phyloP scores from a whole-genome alignment of 176 grass and related monocot genomes.

The Avena sativa region DNA sequence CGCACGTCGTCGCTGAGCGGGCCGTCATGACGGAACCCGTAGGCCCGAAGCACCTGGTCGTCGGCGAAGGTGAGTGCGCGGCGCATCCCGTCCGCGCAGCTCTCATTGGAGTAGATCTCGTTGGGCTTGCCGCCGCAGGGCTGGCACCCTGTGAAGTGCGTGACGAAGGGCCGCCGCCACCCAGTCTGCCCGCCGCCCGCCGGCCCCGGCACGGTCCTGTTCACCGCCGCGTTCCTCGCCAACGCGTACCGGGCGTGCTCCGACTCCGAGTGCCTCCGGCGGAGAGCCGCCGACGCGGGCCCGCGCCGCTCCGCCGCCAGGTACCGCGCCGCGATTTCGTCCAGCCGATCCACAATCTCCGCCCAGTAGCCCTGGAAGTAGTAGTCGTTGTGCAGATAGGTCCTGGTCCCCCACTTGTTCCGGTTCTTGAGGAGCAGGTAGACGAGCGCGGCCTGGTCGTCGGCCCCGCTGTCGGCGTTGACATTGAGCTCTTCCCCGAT shows the following conservation, averaged over 20 bases:
- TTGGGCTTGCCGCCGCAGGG: slow-evolving; percentile 78
- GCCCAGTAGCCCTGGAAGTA: slow-evolving; percentile 84
- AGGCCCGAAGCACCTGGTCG: slow-evolving; percentile 80
- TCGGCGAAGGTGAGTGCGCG: slow-evolving; percentile 80
- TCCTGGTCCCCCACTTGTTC: slow-evolving; percentile 34
- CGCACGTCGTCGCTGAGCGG: slow-evolving; percentile 49
- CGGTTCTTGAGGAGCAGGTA: slow-evolving; percentile 55
- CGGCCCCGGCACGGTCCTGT: neutral
- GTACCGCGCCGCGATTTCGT: slow-evolving; percentile 50
- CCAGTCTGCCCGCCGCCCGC: slow-evolving; percentile 37
- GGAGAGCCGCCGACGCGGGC: slow-evolving; percentile 4
- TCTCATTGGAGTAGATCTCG: slow-evolving; percentile 51
- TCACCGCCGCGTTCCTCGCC: slow-evolving; percentile 30
- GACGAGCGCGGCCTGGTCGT: slow-evolving; percentile 74
- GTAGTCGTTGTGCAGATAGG: slow-evolving; percentile 60
- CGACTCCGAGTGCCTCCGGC: slow-evolving; percentile 62
- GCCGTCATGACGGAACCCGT: slow-evolving; percentile 65
- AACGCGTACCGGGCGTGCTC: slow-evolving; percentile 50
- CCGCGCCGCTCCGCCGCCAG: slow-evolving; percentile 50
- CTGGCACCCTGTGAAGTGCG: slow-evolving; percentile 97
- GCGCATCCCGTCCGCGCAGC: slow-evolving; percentile 74
- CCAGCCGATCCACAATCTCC: slow-evolving; percentile 58
- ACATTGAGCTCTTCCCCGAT: slow-evolving; percentile 37
- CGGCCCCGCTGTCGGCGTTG: slow-evolving; percentile 49
- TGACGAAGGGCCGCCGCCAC: slow-evolving; percentile 75